Evolutionary conservation across 805 yeast genomes (phyloP).

Genomic region (Teunomyces aglyptinius): DNA sequence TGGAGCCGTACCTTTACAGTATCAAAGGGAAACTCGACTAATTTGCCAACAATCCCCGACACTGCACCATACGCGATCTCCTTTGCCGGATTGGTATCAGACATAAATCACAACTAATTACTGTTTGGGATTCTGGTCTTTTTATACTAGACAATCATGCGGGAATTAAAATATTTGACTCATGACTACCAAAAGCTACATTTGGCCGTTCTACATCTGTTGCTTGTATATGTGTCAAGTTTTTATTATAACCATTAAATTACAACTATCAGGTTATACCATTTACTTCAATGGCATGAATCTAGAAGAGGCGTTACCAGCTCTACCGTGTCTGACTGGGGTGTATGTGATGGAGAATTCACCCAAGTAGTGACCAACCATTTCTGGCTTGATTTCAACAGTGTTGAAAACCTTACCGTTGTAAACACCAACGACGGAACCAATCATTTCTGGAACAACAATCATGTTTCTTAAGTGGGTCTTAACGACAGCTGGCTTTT

Average conservation of each 20-base stretch:
- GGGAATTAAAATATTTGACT: neutral
- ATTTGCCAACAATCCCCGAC: conserved; percentile 81
- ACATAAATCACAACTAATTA: neutral
- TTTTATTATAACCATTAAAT: conserved; percentile 14
- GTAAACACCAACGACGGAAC: conserved; percentile 98
- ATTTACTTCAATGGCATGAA: conserved; percentile 65
- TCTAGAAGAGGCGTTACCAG: conserved; percentile 79
- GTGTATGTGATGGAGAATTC: conserved; percentile 99
- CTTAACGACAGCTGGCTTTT: conserved; percentile 97
- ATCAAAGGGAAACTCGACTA: conserved; percentile 89
- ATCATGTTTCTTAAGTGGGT: conserved; percentile 99
- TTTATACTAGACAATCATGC: neutral
- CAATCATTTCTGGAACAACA: conserved; percentile 99
- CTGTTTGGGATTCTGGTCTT: neutral
- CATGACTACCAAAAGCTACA: neutral
- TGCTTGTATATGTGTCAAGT: conserved; percentile 5
- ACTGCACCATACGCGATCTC: conserved; percentile 52
- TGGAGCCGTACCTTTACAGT: conserved; percentile 87
- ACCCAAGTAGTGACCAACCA: conserved; percentile 99
- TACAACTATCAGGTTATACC: conserved; percentile 9
- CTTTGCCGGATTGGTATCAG: conserved; percentile 19
- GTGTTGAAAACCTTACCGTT: conserved; percentile 99
- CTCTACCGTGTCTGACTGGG: conserved; percentile 99
- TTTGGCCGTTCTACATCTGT: neutral
- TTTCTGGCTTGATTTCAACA: conserved; percentile 98